phyloP scores from a whole-genome alignment of 768 basidiomycete species.

The Hericium coralloides region DNA sequence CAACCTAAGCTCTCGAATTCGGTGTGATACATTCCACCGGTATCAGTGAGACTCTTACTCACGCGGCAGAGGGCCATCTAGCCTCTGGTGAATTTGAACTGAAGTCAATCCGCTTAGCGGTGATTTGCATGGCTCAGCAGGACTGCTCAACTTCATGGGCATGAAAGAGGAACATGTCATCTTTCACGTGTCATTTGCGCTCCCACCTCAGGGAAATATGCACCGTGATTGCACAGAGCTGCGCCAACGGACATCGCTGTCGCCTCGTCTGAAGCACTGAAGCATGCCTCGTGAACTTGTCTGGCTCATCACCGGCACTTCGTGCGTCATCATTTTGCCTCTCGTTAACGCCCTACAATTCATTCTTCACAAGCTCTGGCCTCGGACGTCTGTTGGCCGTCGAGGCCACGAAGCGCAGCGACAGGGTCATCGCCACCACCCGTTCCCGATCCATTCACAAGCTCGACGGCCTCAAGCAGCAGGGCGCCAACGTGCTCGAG shows the following conservation, averaged over 20 bases:
- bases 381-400: constrained; percentile 10
- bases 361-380: background rate
- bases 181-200: no score
- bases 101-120: no score
- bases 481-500: constrained; percentile 18
- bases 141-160: no score
- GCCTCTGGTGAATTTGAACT: no score
- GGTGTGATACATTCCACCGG: no score
- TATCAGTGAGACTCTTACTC: no score
- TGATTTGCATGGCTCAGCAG: no score
- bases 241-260: background rate
- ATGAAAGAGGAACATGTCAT: no score
- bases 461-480: constrained; percentile 22
- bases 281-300: constrained; percentile 1
- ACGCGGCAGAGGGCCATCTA: no score
- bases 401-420: constrained; percentile 11
- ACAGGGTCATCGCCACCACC: constrained; percentile 15
- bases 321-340: constrained; percentile 10
- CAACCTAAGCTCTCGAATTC: no score
- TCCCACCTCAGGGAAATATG: no score
- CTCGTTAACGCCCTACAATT: background rate
- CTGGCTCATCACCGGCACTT: constrained; percentile 22
- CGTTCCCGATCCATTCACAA: constrained; percentile 9
- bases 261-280: background rate
- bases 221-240: no score